Percentiles rank a stretch among this genome's conserved stretches.
These are phyloP conservation scores for Alectoria sarmentosa DNA, from an alignment of 495 filamentous ascomycete species.

Conservation along the genomic window DNA sequence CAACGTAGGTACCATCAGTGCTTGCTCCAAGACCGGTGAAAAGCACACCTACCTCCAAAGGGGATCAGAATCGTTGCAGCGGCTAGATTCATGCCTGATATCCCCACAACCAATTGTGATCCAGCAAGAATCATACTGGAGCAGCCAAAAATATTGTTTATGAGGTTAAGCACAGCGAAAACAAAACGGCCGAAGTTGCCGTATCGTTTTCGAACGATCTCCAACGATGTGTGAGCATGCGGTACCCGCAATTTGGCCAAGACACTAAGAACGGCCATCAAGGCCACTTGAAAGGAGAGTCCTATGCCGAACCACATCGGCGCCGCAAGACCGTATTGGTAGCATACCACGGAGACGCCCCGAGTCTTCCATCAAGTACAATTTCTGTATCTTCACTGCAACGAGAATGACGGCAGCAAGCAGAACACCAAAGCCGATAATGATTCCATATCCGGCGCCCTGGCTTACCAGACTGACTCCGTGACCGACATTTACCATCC, in stretches of 20 bases:
- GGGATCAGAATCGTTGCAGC: constrained; percentile 39
- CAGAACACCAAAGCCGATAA: neutral
- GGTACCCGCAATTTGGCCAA: constrained; percentile 29
- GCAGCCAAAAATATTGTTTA: constrained; percentile 39
- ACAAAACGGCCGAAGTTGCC: constrained; percentile 34
- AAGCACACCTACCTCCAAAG: constrained; percentile 33
- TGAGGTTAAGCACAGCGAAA: constrained; percentile 35
- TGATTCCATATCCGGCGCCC: neutral
- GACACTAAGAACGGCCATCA: neutral
- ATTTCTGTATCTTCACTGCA: neutral
- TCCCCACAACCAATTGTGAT: constrained; percentile 33
- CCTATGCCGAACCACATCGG: neutral
- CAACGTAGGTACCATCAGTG: neutral
- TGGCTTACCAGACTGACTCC: neutral
- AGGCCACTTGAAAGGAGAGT: neutral
- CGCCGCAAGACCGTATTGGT: neutral
- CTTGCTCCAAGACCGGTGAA: constrained; percentile 28
- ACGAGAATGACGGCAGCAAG: neutral
- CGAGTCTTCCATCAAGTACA: neutral
- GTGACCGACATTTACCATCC: neutral
- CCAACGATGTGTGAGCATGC: constrained; percentile 35
- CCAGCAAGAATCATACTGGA: constrained; percentile 36
- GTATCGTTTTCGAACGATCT: constrained; percentile 33
- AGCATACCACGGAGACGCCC: neutral
- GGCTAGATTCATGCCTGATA: constrained; percentile 39